phyloP scores from a whole-genome alignment of 768 basidiomycete genomes.

The Leccinum ochraceum region DNA sequence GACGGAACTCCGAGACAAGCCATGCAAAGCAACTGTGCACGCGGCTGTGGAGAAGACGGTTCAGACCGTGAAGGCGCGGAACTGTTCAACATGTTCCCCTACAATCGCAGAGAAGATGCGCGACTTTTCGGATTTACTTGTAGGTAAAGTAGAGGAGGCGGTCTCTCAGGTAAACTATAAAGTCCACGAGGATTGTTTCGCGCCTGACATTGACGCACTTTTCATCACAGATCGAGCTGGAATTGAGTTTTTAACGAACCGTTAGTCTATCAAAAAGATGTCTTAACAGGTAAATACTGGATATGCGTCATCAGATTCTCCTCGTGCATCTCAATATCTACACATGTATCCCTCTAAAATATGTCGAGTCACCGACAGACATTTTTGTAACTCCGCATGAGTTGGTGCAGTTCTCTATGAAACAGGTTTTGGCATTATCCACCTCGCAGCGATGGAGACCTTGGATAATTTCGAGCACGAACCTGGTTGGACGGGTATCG shows the following conservation, averaged over 20 bases:
- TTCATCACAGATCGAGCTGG: slow-evolving; percentile 5
- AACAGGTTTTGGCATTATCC: slow-evolving; percentile 1
- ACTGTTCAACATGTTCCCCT: not conserved
- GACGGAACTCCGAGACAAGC: slow-evolving; percentile 15
- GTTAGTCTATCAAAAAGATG: not conserved
- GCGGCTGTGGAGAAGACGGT: not conserved
- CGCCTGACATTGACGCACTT: not conserved
- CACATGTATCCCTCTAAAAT: not conserved
- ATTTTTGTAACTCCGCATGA: not conserved
- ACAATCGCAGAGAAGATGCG: slow-evolving; percentile 15
- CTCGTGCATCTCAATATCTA: not conserved
- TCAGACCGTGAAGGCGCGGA: not conserved
- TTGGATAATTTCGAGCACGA: slow-evolving; percentile 10
- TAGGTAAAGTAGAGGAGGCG: slow-evolving; percentile 13
- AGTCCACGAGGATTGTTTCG: not conserved
- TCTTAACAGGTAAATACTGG: not conserved
- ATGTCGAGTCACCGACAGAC: not conserved
- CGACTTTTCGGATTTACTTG: slow-evolving; percentile 10
- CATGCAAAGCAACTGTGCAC: slow-evolving; percentile 16
- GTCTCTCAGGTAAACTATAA: slow-evolving; percentile 8
- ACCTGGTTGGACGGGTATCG: slow-evolving; percentile 2
- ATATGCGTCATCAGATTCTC: not conserved
- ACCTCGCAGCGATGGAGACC: slow-evolving; percentile 6
- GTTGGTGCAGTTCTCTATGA: no score
- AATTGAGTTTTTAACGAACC: slow-evolving; percentile 2